These are phyloP conservation scores for Linum lewisii DNA, from an alignment of 345 rosid genomes.

Conservation along the genomic window DNA sequence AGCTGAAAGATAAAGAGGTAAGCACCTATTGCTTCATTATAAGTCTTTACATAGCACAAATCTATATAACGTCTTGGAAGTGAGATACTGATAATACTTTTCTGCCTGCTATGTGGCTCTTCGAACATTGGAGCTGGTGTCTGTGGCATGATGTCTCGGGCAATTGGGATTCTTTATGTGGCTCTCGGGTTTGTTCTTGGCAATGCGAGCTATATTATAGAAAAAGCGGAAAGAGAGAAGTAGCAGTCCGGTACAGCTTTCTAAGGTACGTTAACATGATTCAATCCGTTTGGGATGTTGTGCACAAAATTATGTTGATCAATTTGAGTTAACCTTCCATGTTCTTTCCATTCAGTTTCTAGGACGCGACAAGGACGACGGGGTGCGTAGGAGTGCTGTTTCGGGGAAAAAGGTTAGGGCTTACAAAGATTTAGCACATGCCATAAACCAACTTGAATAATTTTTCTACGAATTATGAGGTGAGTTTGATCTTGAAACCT, in stretches of 20 bases:
- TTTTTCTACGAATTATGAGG: neutral
- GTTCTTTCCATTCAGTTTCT: slow-evolving; percentile 43
- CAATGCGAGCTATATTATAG: slow-evolving; percentile 73
- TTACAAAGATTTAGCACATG: too few species aligned
- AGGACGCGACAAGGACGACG: slow-evolving; percentile 65
- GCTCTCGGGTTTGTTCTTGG: slow-evolving; percentile 54
- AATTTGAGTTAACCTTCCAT: neutral
- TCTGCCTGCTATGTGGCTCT: slow-evolving; percentile 84
- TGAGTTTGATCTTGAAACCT: neutral
- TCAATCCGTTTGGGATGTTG: neutral
- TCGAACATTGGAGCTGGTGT: slow-evolving; percentile 93
- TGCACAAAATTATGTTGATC: neutral
- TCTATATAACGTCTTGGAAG: too few species aligned
- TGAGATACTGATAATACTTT: slow-evolving; percentile 53
- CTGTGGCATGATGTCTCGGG: slow-evolving; percentile 59
- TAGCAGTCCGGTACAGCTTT: slow-evolving; percentile 84
- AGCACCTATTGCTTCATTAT: slow-evolving; percentile 7
- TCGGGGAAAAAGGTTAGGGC: slow-evolving; percentile 90
- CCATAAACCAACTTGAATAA: neutral
- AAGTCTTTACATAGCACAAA: too few species aligned
- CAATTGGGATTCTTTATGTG: slow-evolving; percentile 39
- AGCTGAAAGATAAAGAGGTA: slow-evolving; percentile 73
- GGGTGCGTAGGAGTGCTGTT: slow-evolving; percentile 87
- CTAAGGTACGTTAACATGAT: slow-evolving; percentile 45
- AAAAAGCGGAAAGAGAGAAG: slow-evolving; percentile 60